Evolutionary conservation across 2,329 filamentous ascomycete genomes (phyloP).

Genomic region (Massarina eburnea): DNA sequence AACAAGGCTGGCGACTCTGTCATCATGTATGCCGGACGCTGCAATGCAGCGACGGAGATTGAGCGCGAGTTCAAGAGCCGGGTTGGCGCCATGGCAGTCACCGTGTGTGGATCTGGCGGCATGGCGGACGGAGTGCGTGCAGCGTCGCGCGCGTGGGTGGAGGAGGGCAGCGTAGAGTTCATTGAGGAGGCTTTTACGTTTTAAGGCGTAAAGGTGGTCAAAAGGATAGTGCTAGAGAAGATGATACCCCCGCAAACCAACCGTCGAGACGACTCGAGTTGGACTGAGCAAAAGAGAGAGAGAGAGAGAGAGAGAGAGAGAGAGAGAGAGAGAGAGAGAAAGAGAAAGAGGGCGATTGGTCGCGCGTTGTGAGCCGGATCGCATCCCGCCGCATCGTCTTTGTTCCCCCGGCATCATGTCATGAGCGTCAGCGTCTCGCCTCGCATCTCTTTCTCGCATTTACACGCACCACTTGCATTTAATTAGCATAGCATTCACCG

Average conservation of each 20-base stretch:
- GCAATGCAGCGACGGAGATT: conserved; percentile 57
- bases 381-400: neutral
- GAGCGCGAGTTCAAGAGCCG: conserved; percentile 58
- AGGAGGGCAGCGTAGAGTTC: conserved; percentile 60
- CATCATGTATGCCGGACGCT: conserved; percentile 63
- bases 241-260: neutral
- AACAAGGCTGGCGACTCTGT: conserved; percentile 57
- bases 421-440: neutral
- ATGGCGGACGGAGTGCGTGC: conserved; percentile 63
- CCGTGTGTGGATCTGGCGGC: conserved; percentile 64
- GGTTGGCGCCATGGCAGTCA: conserved; percentile 62
- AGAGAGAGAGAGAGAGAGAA: neutral
- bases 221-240: too few species aligned
- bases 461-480: neutral
- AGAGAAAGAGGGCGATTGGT: neutral
- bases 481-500: neutral
- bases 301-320: too few species aligned
- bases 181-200: conserved; percentile 68
- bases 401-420: neutral
- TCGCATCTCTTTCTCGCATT: neutral
- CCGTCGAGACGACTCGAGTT: neutral
- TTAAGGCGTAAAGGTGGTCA: conserved; percentile 43
- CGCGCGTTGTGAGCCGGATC: neutral
- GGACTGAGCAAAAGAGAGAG: neutral
- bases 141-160: conserved; percentile 55